Conservation (phyloP, 345 rosid genomes). For the Gossypium thurberi region DNA sequence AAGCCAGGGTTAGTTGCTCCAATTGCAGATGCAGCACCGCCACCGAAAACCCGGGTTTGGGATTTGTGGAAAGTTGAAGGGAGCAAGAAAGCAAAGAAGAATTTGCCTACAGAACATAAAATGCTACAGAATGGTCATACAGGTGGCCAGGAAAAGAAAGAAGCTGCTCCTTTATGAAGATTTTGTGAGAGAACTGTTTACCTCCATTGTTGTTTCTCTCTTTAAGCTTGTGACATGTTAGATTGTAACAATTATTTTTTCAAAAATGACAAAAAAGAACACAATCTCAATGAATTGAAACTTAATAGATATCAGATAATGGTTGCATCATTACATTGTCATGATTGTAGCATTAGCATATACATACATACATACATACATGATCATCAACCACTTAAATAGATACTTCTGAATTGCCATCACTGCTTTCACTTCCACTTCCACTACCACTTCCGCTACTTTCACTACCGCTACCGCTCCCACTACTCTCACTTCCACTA, state of each 20-base stretch:
- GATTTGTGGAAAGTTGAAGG: conserved; percentile 72
- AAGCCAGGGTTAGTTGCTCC: conserved; percentile 95
- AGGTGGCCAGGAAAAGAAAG: conserved; percentile 19
- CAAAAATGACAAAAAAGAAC: not conserved
- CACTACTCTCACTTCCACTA: conserved; percentile 45
- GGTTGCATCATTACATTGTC: not conserved
- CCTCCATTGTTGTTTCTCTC: not conserved
- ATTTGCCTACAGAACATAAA: conserved; percentile 50
- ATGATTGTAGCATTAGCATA: not conserved
- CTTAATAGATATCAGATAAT: no score
- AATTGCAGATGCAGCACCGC: conserved; percentile 49
- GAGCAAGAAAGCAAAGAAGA: conserved; percentile 47
- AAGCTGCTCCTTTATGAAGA: conserved; percentile 21
- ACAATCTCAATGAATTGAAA: not conserved
- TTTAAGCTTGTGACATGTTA: not conserved
- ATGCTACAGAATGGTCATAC: conserved; percentile 23
- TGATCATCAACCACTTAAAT: not conserved
- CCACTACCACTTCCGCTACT: conserved; percentile 32
- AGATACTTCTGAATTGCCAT: not conserved
- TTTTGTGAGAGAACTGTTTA: not conserved
- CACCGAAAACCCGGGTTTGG: conserved; percentile 66
- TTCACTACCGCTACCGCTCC: conserved; percentile 21
- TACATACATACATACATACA: not conserved
- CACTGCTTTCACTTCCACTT: not conserved
- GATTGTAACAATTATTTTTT: not conserved